Base-by-base conservation (phyloP, 1,284 basidiomycete species). In the Albatrellus sp. region DNA sequence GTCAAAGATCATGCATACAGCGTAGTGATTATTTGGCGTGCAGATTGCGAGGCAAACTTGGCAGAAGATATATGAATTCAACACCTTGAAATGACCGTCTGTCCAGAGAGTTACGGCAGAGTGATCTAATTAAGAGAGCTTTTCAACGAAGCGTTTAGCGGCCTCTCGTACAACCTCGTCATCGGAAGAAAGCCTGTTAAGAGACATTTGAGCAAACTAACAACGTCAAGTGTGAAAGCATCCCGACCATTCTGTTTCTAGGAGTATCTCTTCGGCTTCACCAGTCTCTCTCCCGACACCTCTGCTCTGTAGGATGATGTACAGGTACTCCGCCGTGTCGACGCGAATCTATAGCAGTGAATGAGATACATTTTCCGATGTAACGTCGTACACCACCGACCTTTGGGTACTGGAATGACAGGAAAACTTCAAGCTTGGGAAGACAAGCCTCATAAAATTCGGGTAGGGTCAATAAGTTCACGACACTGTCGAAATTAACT, bases 231-330 rank as follows among this genome's bases (percentile, higher is more conserved):
- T 7, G 24, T 24, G 24, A 30, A 16, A 9, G 46, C 42, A 28
- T 33, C 59, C 72, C 48, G 49, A 89, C 90, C 91, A 96, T 56
- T 79, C 76, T 10, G 88, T 90, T 57, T 89, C 83, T 11, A 91
- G 61, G 31, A 94, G 61, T 5, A 86, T 57, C n/a, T 81, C 75
- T 56, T 92, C 90, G 1, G 79, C 69, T 44, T 78, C 80, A 12
- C 80, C 77, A 3, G 74, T 75, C 10, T 84, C 80, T 46, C 66
- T 60, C 0, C 71, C 73, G 6, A 86, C 57, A 48, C 86, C 83
- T 40, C 70, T 70, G 47, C 74, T 75, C 54, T 88, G 84, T 16
- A 90, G 61, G 9, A 73, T 68, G 24, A 88, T 63, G 57, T 90
- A 94, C 0, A 93, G 58, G 49, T 82, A 75, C 58, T 94, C 91